Evolutionary conservation across 108 stramenopile species (phyloP).

Genomic region (Cyclotella distinguenda): DNA sequence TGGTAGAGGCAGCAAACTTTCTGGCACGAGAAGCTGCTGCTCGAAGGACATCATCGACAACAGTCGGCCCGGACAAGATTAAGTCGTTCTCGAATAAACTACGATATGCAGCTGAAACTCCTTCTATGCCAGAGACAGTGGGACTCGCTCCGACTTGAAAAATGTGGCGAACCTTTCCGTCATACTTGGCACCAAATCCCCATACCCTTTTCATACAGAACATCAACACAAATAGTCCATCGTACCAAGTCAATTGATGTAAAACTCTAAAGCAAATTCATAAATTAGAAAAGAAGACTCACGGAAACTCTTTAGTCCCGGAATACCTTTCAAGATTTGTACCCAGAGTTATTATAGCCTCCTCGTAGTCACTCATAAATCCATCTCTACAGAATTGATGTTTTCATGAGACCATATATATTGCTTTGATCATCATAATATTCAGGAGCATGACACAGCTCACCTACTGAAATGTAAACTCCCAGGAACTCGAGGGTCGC

Average conservation of each 20-base stretch:
- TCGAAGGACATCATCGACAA: conserved; percentile 54
- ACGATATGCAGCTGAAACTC: conserved; percentile 74
- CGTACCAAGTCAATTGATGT: no score
- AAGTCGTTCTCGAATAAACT: conserved; percentile 52
- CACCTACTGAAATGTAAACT: neutral
- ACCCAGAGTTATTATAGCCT: conserved; percentile 74
- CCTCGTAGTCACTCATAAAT: conserved; percentile 69
- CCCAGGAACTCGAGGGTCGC: no score
- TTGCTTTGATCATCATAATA: no score
- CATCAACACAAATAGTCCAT: no score
- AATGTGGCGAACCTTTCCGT: conserved; percentile 53
- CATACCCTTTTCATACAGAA: conserved; percentile 43
- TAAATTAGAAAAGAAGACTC: neutral
- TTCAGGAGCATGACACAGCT: no score
- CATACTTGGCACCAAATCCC: conserved; percentile 88
- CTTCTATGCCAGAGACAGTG: conserved; percentile 58
- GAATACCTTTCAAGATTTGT: conserved; percentile 63
- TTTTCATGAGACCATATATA: no score
- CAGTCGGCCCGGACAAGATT: conserved; percentile 65
- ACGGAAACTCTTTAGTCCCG: conserved; percentile 58
- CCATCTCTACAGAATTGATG: no score
- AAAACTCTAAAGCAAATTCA: no score
- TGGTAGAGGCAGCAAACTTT: conserved; percentile 31
- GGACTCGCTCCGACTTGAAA: conserved; percentile 46
- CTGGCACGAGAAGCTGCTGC: conserved; percentile 60